phyloP scores from a whole-genome alignment of 371 early-diverging fungal species.

The Mortierella sp. region DNA sequence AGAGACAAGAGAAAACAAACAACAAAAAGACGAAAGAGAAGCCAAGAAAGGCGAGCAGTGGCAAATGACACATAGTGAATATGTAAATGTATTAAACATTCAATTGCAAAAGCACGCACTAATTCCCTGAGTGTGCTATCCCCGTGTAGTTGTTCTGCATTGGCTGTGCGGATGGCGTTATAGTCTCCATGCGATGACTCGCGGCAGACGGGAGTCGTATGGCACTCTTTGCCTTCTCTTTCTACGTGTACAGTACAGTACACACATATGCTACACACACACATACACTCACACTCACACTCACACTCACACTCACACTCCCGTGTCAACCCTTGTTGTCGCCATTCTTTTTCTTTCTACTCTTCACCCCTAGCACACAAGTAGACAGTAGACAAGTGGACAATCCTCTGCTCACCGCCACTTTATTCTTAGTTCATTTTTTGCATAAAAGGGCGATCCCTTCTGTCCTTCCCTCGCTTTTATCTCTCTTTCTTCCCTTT shows the following conservation, averaged over 20 bases:
- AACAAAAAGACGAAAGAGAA: constrained; percentile 9
- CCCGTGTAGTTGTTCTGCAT: not conserved
- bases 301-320: too few relatives aligned
- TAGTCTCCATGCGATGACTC: constrained; percentile 2
- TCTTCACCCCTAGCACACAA: not conserved
- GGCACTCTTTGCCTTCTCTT: not conserved
- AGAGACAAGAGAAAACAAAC: not conserved
- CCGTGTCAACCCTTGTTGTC: not conserved
- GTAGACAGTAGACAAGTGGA: too few relatives aligned
- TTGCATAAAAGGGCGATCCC: constrained; percentile 1
- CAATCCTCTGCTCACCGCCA: not conserved
- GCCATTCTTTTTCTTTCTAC: not conserved
- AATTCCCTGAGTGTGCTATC: not conserved
- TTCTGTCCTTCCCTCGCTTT: not conserved
- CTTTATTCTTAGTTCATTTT: not conserved
- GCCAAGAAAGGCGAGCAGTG: constrained; percentile 18
- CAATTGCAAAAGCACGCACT: constrained; percentile 33
- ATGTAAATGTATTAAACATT: constrained; percentile 15
- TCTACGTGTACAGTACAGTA: too few relatives aligned
- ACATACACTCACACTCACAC: too few relatives aligned
- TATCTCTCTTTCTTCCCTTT: not conserved
- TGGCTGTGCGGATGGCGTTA: constrained; percentile 13
- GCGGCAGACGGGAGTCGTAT: not conserved
- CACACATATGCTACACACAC: too few relatives aligned
- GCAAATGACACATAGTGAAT: not conserved